Evolutionary conservation across 2,329 filamentous ascomycete genomes (phyloP).

Genomic region (Hymenoscyphus salicellus): DNA sequence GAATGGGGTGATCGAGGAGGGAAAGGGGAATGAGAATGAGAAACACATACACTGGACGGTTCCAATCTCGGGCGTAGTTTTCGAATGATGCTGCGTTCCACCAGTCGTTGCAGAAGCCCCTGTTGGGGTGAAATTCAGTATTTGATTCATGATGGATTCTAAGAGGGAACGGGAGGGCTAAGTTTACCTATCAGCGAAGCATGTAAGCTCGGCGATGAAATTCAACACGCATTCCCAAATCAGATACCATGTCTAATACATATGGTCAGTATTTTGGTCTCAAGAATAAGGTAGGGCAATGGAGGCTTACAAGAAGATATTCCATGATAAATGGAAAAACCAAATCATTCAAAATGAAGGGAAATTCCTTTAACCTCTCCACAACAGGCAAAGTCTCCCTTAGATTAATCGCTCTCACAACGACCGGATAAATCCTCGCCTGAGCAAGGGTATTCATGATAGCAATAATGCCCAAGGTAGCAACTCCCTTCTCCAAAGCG

Average conservation of each 20-base stretch:
- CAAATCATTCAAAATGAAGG: slow-evolving; percentile 71
- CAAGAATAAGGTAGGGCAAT: slow-evolving; percentile 8
- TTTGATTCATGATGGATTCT: not conserved
- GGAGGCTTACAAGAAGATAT: slow-evolving; percentile 49
- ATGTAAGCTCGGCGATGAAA: slow-evolving; percentile 71
- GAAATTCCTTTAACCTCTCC: slow-evolving; percentile 64
- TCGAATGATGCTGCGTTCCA: slow-evolving; percentile 68
- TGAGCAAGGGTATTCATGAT: slow-evolving; percentile 79
- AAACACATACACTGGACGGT: slow-evolving; percentile 2
- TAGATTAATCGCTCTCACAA: slow-evolving; percentile 63
- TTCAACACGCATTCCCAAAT: slow-evolving; percentile 78
- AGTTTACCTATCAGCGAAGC: slow-evolving; percentile 64
- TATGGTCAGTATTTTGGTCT: not conserved
- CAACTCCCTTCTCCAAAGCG: slow-evolving; percentile 67
- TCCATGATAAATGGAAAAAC: slow-evolving; percentile 78
- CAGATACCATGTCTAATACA: slow-evolving; percentile 65
- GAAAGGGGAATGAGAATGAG: too few relatives aligned
- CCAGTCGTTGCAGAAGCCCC: slow-evolving; percentile 66
- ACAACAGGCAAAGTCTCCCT: slow-evolving; percentile 62
- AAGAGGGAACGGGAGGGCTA: not conserved
- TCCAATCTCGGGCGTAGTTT: slow-evolving; percentile 66
- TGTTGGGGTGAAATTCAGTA: not conserved
- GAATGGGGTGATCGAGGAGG: too few relatives aligned
- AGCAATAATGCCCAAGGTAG: slow-evolving; percentile 69
- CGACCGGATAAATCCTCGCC: slow-evolving; percentile 73